Percentiles rank a stretch among this genome's conserved stretches.
Evolutionary conservation across 306 rosid genomes (phyloP).

Genomic region (barrel medic (Medicago truncatula)): DNA sequence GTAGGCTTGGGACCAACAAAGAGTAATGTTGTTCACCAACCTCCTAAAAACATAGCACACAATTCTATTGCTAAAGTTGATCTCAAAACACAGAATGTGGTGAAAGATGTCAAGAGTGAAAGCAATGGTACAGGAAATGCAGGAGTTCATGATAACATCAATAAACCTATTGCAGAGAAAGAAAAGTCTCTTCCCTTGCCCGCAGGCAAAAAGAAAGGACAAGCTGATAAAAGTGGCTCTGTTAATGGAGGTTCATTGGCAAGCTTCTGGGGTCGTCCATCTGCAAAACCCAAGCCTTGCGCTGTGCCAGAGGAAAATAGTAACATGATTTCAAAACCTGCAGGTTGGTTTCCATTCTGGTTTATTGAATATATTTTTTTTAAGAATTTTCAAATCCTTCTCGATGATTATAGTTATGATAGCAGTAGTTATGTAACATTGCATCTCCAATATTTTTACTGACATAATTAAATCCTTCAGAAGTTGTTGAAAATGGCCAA

Average conservation of each 20-base stretch:
- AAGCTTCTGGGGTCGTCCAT: constrained; percentile 79
- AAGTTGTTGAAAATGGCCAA: constrained; percentile 65
- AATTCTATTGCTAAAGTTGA: constrained; percentile 54
- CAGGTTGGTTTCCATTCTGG: constrained; percentile 61
- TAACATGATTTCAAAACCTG: constrained; percentile 44
- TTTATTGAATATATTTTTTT: constrained; percentile 28
- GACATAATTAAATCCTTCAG: constrained; percentile 39
- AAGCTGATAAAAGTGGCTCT: constrained; percentile 65
- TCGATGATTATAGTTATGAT: constrained; percentile 24
- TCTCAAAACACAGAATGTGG: constrained; percentile 51
- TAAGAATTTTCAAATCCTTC: constrained; percentile 36
- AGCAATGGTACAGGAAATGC: constrained; percentile 51
- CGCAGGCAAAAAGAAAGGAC: constrained; percentile 67
- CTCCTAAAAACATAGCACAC: constrained; percentile 46
- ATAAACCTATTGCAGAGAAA: constrained; percentile 58
- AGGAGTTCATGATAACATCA: constrained; percentile 51
- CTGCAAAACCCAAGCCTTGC: constrained; percentile 70
- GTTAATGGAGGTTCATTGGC: constrained; percentile 76
- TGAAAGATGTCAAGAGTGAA: constrained; percentile 71
- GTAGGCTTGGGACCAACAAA: constrained; percentile 49
- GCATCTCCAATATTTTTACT: constrained; percentile 25
- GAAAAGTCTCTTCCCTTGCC: constrained; percentile 60
- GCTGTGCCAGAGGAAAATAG: constrained; percentile 51
- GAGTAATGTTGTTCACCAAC: constrained; percentile 40
- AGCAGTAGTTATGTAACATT: background rate